Base-by-base conservation (phyloP, 441 rosid genomes). In the Erodium texanum region DNA sequence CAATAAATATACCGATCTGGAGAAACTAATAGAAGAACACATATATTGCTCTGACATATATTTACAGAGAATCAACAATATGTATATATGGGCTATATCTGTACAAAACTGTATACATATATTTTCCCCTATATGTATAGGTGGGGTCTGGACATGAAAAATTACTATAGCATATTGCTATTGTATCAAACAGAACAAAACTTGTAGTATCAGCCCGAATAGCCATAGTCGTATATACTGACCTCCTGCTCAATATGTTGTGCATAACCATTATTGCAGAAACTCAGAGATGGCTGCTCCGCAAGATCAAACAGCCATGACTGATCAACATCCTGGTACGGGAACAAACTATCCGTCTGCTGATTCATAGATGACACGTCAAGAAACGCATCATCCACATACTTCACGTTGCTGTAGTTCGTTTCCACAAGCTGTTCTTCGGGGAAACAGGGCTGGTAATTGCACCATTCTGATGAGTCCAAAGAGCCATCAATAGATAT, bases 151-250 rank as follows among this genome's bases (percentile, higher is more conserved):
- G 36, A 32, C 36, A 32, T 32, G 36, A 32, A 32, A 32, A 32
- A 32, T 32, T 7, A 32, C 3, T 43, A 43, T 43, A 11, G 62
- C 23, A 56, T 32, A 32, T 32, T 32, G 36, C 36, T 32, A 7
- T 32, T 32, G 36, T 32, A 32, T 32, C 36, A 32, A 4, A 32
- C 36, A 32, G 36, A 32, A 32, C 27, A 56, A 56, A 56, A 56
- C 24, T 56, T 12, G 19, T 56, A 19, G 1, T 56, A 56, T 1
- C 72, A 29, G 66, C 76, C 84, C 4, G 77, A 73, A 41, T 81
- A 68, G 63, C 76, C 81, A 72, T 82, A 76, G 48, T 78, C 84
- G 27, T 78, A 81, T 41, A 75, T 70, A 73, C 86, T 78, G 69
- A 71, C 74, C 68, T 82, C 78, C 32, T 71, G 70, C 62, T 65